Evolutionary conservation across 331 rosid species (phyloP).

Genomic region (Prunus yedoensis): DNA sequence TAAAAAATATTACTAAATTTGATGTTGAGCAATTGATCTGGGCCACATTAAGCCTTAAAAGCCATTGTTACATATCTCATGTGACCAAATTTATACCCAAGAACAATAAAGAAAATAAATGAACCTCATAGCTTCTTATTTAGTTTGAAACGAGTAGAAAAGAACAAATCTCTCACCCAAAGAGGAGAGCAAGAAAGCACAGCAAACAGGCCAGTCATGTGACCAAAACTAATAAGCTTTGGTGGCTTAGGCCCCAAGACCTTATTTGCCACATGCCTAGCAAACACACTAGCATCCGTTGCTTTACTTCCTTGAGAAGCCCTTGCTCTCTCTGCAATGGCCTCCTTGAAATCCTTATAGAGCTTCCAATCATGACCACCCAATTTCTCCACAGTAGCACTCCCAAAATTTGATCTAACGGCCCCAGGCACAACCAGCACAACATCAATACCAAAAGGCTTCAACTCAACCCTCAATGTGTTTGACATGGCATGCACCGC

Average conservation of each 20-base stretch:
- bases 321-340: constrained; percentile 54
- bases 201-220: constrained; percentile 62
- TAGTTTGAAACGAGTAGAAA: constrained; percentile 59
- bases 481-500: constrained; percentile 58
- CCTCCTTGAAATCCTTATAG: constrained; percentile 53
- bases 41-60: no score
- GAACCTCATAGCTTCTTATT: constrained; percentile 33
- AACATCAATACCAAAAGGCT: constrained; percentile 71
- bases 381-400: constrained; percentile 42
- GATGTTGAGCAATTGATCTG: no score
- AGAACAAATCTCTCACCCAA: constrained; percentile 64
- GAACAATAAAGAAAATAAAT: no score
- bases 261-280: constrained; percentile 56
- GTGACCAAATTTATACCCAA: no score
- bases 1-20: no score
- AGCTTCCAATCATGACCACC: constrained; percentile 58
- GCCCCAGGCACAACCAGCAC: constrained; percentile 74
- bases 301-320: constrained; percentile 76
- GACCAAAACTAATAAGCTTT: constrained; percentile 65
- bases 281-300: constrained; percentile 57
- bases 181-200: constrained; percentile 65
- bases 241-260: constrained; percentile 24
- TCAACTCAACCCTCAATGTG: constrained; percentile 56
- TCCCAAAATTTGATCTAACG: constrained; percentile 65
- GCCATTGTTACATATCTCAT: no score